These are phyloP conservation scores for Larix sibirica DNA, from an alignment of 83 land plant genomes.

Conservation along the genomic window DNA sequence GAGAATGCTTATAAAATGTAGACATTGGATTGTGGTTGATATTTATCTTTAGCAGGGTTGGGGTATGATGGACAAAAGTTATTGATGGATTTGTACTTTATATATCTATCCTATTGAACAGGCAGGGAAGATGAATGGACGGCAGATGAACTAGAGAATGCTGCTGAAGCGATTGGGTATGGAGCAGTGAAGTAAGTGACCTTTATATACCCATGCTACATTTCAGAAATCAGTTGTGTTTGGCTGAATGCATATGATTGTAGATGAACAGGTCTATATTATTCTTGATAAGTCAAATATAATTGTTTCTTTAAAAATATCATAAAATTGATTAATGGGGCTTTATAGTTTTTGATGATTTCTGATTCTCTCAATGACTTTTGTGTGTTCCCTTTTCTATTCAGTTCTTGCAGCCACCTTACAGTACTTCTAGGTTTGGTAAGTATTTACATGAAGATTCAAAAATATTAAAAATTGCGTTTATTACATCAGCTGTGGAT, in stretches of 20 bases:
- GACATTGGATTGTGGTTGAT: not conserved
- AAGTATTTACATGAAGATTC: too few species aligned
- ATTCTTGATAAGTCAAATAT: too few species aligned
- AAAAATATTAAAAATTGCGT: too few species aligned
- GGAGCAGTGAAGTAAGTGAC: slow-evolving; percentile 91
- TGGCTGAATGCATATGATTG: not conserved
- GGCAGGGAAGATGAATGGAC: slow-evolving; percentile 83
- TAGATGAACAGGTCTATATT: too few species aligned
- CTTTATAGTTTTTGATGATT: too few species aligned
- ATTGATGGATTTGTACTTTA: not conserved
- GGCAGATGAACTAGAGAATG: slow-evolving; percentile 80
- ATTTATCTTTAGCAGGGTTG: not conserved
- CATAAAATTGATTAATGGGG: too few species aligned
- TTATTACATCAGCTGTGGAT: too few species aligned
- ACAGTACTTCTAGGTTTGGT: too few species aligned
- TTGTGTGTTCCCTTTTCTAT: not conserved
- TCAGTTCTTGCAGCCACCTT: not conserved
- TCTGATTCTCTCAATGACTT: not conserved
- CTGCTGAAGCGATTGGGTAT: slow-evolving; percentile 96
- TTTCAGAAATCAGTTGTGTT: not conserved
- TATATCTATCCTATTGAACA: slow-evolving; percentile 22
- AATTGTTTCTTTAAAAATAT: too few species aligned
- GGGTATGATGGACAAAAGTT: not conserved
- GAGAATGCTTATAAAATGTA: not conserved
- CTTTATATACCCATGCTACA: not conserved